phyloP scores from a whole-genome alignment of 345 rosid species.

The Citrus trifoliata region DNA sequence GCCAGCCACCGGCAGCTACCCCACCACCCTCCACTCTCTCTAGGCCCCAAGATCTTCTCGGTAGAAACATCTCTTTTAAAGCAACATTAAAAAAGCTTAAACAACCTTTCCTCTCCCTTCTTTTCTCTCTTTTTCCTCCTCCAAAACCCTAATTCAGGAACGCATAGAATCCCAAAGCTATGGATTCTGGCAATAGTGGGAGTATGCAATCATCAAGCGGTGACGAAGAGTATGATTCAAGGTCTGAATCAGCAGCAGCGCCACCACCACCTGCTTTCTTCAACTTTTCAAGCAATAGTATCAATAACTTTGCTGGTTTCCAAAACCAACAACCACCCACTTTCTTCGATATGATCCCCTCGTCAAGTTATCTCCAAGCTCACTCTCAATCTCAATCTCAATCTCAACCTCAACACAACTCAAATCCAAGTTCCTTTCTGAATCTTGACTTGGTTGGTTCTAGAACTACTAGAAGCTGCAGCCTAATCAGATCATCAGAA shows the following conservation, averaged over 20 bases:
- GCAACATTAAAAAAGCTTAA: slow-evolving; percentile 22
- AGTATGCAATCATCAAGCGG: slow-evolving; percentile 75
- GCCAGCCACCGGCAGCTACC: slow-evolving; percentile 77
- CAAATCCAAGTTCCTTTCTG: slow-evolving; percentile 24
- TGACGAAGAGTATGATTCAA: slow-evolving; percentile 61
- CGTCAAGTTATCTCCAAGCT: slow-evolving; percentile 28
- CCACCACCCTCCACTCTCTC: slow-evolving; percentile 37
- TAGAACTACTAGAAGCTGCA: slow-evolving; percentile 13
- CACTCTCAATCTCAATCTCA: slow-evolving; percentile 30
- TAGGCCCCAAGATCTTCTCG: slow-evolving; percentile 34
- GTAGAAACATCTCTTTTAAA: slow-evolving; percentile 28
- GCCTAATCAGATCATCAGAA: slow-evolving; percentile 7
- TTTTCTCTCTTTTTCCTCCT: slow-evolving; percentile 19
- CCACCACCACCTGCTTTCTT: slow-evolving; percentile 20
- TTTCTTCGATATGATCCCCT: slow-evolving; percentile 27
- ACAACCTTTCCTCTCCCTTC: slow-evolving; percentile 25
- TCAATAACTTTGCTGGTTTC: neutral
- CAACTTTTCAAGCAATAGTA: slow-evolving; percentile 28
- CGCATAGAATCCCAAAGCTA: slow-evolving; percentile 9
- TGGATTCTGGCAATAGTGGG: slow-evolving; percentile 86
- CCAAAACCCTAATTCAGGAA: slow-evolving; percentile 41
- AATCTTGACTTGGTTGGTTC: slow-evolving; percentile 29
- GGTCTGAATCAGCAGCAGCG: slow-evolving; percentile 24
- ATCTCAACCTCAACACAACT: slow-evolving; percentile 23
- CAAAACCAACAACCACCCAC: slow-evolving; percentile 20